Conservation (phyloP, 208 protist species). For the Porcisia deanei region DNA sequence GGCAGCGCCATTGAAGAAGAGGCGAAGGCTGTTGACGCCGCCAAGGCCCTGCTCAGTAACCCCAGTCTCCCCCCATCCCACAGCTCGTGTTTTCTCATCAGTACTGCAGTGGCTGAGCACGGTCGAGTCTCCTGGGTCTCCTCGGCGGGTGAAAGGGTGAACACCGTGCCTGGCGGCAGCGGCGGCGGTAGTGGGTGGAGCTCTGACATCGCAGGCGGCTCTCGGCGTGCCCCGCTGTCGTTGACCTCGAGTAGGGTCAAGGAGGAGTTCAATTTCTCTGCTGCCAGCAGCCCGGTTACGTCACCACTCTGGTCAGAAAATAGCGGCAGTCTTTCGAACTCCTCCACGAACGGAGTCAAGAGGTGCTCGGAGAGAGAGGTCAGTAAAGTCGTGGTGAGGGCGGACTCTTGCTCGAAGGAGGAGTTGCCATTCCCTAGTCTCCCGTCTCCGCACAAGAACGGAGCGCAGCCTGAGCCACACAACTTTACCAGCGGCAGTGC, state of each 20-base stretch:
- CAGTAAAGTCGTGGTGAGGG: neutral
- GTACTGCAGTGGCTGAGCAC: constrained; percentile 29
- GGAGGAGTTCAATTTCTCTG: constrained; percentile 4
- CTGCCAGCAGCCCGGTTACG: neutral
- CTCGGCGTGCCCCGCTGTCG: neutral
- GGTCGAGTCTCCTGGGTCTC: constrained; percentile 19
- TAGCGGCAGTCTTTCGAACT: neutral
- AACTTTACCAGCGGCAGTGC: neutral
- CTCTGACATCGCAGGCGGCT: neutral
- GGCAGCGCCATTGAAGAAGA: constrained; percentile 12
- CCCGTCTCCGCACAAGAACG: neutral
- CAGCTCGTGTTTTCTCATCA: constrained; percentile 34
- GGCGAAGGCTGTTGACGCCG: constrained; percentile 14
- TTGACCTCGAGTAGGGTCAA: neutral
- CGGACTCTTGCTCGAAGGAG: neutral
- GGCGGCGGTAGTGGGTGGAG: neutral
- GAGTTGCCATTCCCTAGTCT: neutral
- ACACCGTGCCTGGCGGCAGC: neutral
- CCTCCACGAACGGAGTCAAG: neutral
- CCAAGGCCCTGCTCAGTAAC: constrained; percentile 21
- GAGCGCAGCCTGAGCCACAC: neutral
- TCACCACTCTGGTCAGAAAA: neutral
- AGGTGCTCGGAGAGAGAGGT: neutral
- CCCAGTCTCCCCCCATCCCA: constrained; percentile 23
- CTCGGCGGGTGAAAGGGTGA: neutral